Evolutionary conservation across 768 basidiomycete genomes (phyloP), one percentile per base, ranked within the genome.

Genomic region (Tricholomella constricta): DNA sequence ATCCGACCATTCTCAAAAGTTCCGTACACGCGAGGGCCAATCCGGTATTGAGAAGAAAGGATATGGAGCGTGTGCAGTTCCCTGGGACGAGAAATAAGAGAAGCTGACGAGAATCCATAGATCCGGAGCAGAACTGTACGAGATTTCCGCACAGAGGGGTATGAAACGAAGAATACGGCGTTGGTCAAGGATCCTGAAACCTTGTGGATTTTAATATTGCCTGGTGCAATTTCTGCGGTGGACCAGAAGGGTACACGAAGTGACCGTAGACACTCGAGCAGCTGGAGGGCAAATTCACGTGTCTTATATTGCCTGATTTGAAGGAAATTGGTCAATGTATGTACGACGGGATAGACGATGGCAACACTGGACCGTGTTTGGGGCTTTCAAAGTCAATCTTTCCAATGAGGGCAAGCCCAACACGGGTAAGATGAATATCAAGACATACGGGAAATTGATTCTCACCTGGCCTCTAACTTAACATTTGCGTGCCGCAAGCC

Each of bases 1-100:
- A 98, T 75, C 20, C 97, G 86, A 31, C 97, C 97, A 68, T 98
- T 99, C 59, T 84, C 81, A 70, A 98, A 98, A 1, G 95, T 98
- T 40, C 97, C 97, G 65, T 91, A 93, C 22, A 99, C 84, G 58
- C 85, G 82, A 23, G 97, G 94, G 11, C 94, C 96, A 45, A 99
- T 89, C 59, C 80, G 81, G 71, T 94, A 98, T 54, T 77, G 78
- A 9, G 91, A 90, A 22, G 94, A 96, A 42, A 99, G 86, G 41
- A 89, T 75, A 70, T 98, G 92, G 44, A 99, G 83, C 25, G 86
- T 90, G 60, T 87, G 85, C 27, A 98, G 83, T 68, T 98, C 97
- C 54, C 80, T 82, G 9, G 84, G 79, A 29, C 96, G 91, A 52
- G 91, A 93, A 65, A 99, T 94, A 64, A 99, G 84, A 11, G 83